phyloP scores from a whole-genome alignment of 805 yeast species.

The Metschnikowia matae region DNA sequence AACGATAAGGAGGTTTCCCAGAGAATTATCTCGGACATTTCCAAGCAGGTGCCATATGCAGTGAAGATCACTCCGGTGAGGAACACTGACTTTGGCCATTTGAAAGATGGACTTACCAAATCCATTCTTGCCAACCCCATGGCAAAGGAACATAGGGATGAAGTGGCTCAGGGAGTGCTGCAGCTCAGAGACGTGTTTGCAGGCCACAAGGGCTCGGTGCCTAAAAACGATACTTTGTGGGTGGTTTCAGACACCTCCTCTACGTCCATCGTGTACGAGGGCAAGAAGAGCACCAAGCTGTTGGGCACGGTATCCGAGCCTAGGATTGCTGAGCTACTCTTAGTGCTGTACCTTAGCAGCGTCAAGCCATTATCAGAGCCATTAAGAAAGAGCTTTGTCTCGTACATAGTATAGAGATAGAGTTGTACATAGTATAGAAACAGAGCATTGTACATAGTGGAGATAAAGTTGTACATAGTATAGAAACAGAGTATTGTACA shows the following conservation, averaged over 20 bases:
- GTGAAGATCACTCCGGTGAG: constrained; percentile 82
- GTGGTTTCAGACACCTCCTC: constrained; percentile 32
- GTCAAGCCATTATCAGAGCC: constrained; percentile 59
- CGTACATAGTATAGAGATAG: constrained; percentile 1
- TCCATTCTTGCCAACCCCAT: constrained; percentile 66
- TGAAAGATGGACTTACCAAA: constrained; percentile 84
- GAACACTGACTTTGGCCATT: constrained; percentile 86
- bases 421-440: background rate
- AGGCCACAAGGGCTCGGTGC: constrained; percentile 63
- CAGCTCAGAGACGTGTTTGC: constrained; percentile 60
- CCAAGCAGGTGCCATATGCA: constrained; percentile 55
- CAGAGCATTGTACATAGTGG: background rate
- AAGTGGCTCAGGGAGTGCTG: constrained; percentile 55
- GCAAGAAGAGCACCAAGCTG: constrained; percentile 10
- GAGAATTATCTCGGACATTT: constrained; percentile 52
- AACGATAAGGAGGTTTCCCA: constrained; percentile 50
- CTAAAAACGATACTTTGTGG: constrained; percentile 64
- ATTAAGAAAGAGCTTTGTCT: constrained; percentile 41
- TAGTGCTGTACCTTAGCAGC: constrained; percentile 74
- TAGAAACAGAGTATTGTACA: background rate
- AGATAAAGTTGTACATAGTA: background rate
- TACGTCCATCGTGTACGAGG: constrained; percentile 12
- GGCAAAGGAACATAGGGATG: constrained; percentile 43
- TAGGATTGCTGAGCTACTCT: constrained; percentile 58
- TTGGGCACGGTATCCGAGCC: constrained; percentile 66